Percentiles rank a stretch among this genome's conserved stretches.
Conservation (phyloP, 106 monocot genomes). For the Ottelia alismoides region DNA sequence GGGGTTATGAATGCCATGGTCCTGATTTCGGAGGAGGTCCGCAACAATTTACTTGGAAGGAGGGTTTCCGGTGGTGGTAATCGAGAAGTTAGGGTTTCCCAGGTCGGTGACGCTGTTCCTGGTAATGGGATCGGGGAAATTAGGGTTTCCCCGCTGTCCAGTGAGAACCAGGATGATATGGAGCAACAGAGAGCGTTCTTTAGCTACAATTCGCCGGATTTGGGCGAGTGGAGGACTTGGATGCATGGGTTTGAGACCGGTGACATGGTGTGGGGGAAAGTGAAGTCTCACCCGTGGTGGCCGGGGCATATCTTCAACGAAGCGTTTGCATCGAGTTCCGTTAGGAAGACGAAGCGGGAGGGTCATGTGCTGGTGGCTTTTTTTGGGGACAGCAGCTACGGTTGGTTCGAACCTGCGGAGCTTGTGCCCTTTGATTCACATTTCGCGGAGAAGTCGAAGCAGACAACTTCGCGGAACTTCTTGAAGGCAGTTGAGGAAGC, state of each 20-base stretch:
- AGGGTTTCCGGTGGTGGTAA: no score
- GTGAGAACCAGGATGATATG: no score
- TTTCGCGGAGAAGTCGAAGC: slow-evolving; percentile 51
- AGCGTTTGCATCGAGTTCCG: slow-evolving; percentile 40
- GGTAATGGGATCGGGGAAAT: no score
- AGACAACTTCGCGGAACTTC: slow-evolving; percentile 35
- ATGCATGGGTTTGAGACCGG: slow-evolving; percentile 43
- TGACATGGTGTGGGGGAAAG: slow-evolving; percentile 99
- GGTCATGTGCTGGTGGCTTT: slow-evolving; percentile 71
- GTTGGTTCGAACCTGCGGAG: slow-evolving; percentile 84
- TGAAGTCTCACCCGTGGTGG: slow-evolving; percentile 99
- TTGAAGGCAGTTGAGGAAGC: slow-evolving; percentile 73
- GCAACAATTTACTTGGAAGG: no score
- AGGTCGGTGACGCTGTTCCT: no score
- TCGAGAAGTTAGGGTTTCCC: no score
- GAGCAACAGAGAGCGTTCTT: no score
- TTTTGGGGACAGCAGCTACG: slow-evolving; percentile 94
- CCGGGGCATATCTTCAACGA: slow-evolving; percentile 81
- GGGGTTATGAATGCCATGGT: no score
- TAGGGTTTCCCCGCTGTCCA: no score
- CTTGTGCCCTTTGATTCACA: slow-evolving; percentile 55
- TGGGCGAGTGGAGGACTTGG: no score
- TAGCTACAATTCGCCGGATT: no score
- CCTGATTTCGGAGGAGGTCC: no score
- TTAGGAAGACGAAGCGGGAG: slow-evolving; percentile 33